phyloP scores from a whole-genome alignment of 164 flowering plant species.

The Cinnamomum micranthum region DNA sequence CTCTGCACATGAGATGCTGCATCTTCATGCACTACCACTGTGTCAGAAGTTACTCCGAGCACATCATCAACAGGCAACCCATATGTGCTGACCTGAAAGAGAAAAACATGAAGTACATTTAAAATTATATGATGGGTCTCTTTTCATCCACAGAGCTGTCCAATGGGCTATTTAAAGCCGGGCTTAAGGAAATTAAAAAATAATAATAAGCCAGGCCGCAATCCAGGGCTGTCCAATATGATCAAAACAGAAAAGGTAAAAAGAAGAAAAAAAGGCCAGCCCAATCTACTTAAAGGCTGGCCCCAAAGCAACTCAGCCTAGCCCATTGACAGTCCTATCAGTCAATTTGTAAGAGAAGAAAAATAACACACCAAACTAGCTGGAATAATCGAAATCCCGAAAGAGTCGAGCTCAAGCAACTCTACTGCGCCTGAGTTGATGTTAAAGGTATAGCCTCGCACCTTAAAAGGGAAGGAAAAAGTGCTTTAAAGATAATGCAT shows the following conservation, averaged over 20 bases:
- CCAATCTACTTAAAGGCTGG: too few species aligned
- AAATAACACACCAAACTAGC: slow-evolving; percentile 58
- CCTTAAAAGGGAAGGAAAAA: slow-evolving; percentile 32
- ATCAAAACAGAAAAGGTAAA: too few species aligned
- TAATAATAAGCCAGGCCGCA: too few species aligned
- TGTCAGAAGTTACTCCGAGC: slow-evolving; percentile 64
- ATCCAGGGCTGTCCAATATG: too few species aligned
- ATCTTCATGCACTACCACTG: slow-evolving; percentile 69
- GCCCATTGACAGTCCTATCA: too few species aligned
- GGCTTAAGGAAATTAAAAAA: too few species aligned
- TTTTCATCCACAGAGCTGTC: neutral
- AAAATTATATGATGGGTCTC: neutral
- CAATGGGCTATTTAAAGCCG: too few species aligned
- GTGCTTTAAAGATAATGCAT: neutral
- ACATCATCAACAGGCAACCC: slow-evolving; percentile 76
- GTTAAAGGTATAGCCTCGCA: slow-evolving; percentile 71
- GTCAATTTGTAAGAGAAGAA: neutral
- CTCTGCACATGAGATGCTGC: slow-evolving; percentile 72
- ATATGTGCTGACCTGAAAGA: slow-evolving; percentile 71
- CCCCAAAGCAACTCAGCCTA: too few species aligned
- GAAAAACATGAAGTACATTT: neutral
- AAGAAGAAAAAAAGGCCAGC: too few species aligned
- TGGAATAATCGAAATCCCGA: slow-evolving; percentile 78
- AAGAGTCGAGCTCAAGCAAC: slow-evolving; percentile 79
- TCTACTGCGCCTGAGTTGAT: slow-evolving; percentile 66